phyloP scores from a whole-genome alignment of 768 basidiomycete genomes.

The Dentipellis sp. region DNA sequence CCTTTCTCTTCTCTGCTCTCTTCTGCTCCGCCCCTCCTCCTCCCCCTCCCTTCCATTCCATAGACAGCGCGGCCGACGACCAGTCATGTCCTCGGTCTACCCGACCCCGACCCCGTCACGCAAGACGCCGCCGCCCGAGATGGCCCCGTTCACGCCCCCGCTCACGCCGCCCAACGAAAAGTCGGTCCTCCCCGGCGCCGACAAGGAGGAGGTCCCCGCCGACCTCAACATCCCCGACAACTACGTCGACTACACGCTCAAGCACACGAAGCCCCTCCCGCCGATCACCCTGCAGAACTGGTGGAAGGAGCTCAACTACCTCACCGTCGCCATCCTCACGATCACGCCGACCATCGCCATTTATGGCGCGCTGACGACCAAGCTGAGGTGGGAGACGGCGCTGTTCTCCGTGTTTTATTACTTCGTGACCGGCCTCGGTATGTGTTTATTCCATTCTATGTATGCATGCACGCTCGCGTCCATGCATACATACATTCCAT shows the following conservation, averaged over 20 bases:
- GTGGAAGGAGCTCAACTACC: slow-evolving; percentile 62
- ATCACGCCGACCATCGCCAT: slow-evolving; percentile 67
- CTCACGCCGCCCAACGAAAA: not conserved
- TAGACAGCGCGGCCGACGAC: not conserved
- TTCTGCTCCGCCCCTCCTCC: not conserved
- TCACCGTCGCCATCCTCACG: slow-evolving; percentile 64
- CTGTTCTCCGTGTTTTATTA: slow-evolving; percentile 63
- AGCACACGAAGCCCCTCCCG: slow-evolving; percentile 38
- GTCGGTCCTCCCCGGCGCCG: slow-evolving; percentile 1
- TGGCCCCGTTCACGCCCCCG: slow-evolving; percentile 16
- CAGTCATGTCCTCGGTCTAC: slow-evolving; percentile 22
- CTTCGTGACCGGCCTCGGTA: slow-evolving; percentile 76
- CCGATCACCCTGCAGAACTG: slow-evolving; percentile 37
- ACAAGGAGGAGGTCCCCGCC: slow-evolving; percentile 19
- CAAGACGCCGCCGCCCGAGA: slow-evolving; percentile 15
- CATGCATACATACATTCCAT: not conserved
- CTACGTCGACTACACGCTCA: slow-evolving; percentile 46
- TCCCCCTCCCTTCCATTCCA: slow-evolving; percentile 8
- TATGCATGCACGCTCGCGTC: not conserved
- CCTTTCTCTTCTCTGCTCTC: not conserved
- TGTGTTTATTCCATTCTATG: slow-evolving; percentile 16
- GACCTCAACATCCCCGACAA: slow-evolving; percentile 43
- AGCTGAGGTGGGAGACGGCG: slow-evolving; percentile 64
- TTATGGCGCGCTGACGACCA: slow-evolving; percentile 60
- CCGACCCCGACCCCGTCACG: slow-evolving; percentile 6